Conservation (phyloP, 2,329 filamentous ascomycete genomes). For the Fulvia fulva region DNA sequence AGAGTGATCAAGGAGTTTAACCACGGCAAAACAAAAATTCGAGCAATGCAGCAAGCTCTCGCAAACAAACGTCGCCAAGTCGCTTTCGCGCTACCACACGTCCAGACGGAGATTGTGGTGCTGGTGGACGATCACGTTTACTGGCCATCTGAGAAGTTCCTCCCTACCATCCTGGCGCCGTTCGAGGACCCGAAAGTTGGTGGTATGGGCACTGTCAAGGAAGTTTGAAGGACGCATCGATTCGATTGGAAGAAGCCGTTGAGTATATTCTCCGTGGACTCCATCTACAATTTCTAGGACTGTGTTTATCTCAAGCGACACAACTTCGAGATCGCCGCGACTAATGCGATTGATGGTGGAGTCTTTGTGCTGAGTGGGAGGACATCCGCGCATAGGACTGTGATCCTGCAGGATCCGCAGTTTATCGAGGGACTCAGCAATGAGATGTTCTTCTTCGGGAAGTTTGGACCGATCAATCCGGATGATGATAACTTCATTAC, state of each 20-base stretch:
- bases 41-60: not conserved
- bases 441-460: too few species aligned
- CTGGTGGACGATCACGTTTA: slow-evolving; percentile 11
- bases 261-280: not conserved
- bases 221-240: slow-evolving; percentile 1
- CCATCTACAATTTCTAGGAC: slow-evolving; percentile 27
- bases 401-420: slow-evolving; percentile 21
- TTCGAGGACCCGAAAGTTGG: slow-evolving; percentile 9
- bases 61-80: slow-evolving; percentile 13
- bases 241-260: not conserved
- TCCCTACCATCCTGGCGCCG: slow-evolving; percentile 1
- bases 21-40: not conserved
- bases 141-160: slow-evolving; percentile 2
- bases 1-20: not conserved
- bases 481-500: too few species aligned
- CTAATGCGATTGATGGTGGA: slow-evolving; percentile 32
- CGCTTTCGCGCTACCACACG: slow-evolving; percentile 1
- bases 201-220: slow-evolving; percentile 18
- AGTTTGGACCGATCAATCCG: too few species aligned
- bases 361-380: slow-evolving; percentile 34
- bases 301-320: slow-evolving; percentile 32
- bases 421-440: too few species aligned
- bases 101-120: slow-evolving; percentile 2
- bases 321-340: slow-evolving; percentile 34
- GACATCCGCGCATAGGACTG: slow-evolving; percentile 26